Base-by-base conservation (phyloP, 768 basidiomycete genomes). In the Phaffia australis region DNA sequence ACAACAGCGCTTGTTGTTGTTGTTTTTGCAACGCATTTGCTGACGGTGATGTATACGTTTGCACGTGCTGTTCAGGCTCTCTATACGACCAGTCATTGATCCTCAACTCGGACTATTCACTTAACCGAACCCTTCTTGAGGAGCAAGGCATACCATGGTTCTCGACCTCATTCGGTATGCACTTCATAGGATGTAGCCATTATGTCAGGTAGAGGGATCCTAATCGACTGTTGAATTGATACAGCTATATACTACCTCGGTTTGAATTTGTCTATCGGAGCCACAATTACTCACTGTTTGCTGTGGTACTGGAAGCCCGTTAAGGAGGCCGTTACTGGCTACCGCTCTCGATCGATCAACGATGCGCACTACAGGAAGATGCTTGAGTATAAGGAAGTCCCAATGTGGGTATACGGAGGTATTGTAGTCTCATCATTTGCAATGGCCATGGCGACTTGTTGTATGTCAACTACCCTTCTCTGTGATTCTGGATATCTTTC, bases 191-290 rank as follows among this genome's bases (percentile, higher is more conserved):
- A 30, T 15, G 9, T 54, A 5, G 4, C 52, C 15, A 9, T 29
- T 23, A 5, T 15, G 4, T 54, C 52, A 15, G 23, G 52, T 29
- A 5, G 5, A 70, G 68, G n/a, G 71, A 71, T 50, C 50, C 67
- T 3, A 49, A 23, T 54, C 15, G 4, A 23, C 5, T 54, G 6
- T 11, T 4, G 35, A 30, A 15, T 54, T 15, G 9, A 5, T 54
- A 23, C 52, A 54, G 60, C 48, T 3, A 21, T 63, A 62, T 71
- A 70, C 56, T 54, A 66, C 47, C 52, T 69, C 56, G 65, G 64
- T 21, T 56, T 68, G 65, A 75, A 73, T 67, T 52, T 75, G 7
- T 68, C 72, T n/a, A 71, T 75, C 47, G 74, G 74, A 25, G 73
- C 72, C 1, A 70, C 71, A 18, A 61, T 71, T 50, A 51, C 75